Percentiles rank a stretch among this genome's conserved stretches.
Conservation (phyloP, 257 asterid species). For the Parsonsia alboflavescens region DNA sequence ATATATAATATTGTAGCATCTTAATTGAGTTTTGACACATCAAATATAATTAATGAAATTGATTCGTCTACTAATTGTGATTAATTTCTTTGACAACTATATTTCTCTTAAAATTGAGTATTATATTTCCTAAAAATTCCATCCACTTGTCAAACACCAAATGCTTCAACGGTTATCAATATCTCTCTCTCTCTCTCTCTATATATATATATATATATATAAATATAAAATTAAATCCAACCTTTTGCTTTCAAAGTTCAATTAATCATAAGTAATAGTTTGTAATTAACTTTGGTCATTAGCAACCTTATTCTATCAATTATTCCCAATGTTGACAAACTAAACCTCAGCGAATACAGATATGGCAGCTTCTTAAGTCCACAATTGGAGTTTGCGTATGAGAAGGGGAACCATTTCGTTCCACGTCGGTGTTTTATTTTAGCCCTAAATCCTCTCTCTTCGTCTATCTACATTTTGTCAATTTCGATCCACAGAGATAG, state of each 20-base stretch:
- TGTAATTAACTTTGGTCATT: not conserved
- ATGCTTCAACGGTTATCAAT: not conserved
- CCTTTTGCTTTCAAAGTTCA: not conserved
- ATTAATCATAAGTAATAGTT: not conserved
- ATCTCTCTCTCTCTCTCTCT: too few relatives aligned
- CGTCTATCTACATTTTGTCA: too few relatives aligned
- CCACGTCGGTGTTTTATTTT: constrained; percentile 2
- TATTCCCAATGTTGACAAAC: constrained; percentile 9
- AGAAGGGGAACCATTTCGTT: constrained; percentile 1
- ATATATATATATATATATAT: too few relatives aligned
- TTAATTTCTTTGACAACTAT: too few relatives aligned
- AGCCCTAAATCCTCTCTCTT: too few relatives aligned
- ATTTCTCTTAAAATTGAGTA: too few relatives aligned
- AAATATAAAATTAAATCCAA: too few relatives aligned
- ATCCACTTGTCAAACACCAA: constrained; percentile 8
- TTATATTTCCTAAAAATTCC: not conserved
- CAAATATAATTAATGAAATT: too few relatives aligned
- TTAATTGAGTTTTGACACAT: too few relatives aligned
- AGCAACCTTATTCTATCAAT: not conserved
- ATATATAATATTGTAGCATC: too few relatives aligned
- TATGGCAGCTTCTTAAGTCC: not conserved
- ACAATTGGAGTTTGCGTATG: constrained; percentile 5
- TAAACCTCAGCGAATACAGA: not conserved
- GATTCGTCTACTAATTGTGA: too few relatives aligned
- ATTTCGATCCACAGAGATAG: too few relatives aligned